These are phyloP conservation scores for Nadsonia commutata DNA, from an alignment of 1,139 yeast genomes.

Conservation along the genomic window DNA sequence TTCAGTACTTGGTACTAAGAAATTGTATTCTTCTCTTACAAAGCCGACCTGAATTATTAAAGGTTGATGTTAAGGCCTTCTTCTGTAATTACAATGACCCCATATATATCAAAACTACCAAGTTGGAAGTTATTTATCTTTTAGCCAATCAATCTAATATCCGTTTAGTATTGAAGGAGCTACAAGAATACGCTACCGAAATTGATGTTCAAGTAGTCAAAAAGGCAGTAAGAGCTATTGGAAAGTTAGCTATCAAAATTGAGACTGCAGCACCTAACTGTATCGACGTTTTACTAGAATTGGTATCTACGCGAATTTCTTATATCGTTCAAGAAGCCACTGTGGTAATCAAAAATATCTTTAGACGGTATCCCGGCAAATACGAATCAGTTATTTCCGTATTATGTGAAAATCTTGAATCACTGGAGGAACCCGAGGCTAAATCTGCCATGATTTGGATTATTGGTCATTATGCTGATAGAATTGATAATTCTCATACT, in stretches of 20 bases:
- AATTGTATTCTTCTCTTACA: conserved; percentile 65
- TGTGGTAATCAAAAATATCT: conserved; percentile 59
- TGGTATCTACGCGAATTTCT: conserved; percentile 52
- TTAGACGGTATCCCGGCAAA: conserved; percentile 56
- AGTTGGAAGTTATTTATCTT: conserved; percentile 70
- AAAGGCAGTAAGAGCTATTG: conserved; percentile 79
- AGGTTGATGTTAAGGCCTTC: conserved; percentile 59
- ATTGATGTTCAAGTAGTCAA: conserved; percentile 76
- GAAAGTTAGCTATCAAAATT: conserved; percentile 71
- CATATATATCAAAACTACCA: conserved; percentile 77
- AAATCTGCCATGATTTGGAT: conserved; percentile 76
- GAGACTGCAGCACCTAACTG: conserved; percentile 45
- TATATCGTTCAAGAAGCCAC: conserved; percentile 72
- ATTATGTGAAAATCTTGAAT: conserved; percentile 31
- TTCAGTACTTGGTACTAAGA: conserved; percentile 69
- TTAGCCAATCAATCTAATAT: conserved; percentile 57
- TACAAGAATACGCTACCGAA: conserved; percentile 77
- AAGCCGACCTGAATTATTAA: conserved; percentile 46
- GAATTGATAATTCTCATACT: conserved; percentile 33
- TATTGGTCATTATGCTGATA: conserved; percentile 52
- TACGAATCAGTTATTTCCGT: conserved; percentile 29
- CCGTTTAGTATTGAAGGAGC: conserved; percentile 49
- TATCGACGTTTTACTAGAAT: conserved; percentile 44
- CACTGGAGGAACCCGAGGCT: conserved; percentile 63
- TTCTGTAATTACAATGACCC: conserved; percentile 79